A percentile compares a stretch with the other conserved stretches of the same genome.
These are phyloP conservation scores for Coemansia guatemalensis DNA, from an alignment of 192 early-diverging fungal genomes.

Conservation along the genomic window DNA sequence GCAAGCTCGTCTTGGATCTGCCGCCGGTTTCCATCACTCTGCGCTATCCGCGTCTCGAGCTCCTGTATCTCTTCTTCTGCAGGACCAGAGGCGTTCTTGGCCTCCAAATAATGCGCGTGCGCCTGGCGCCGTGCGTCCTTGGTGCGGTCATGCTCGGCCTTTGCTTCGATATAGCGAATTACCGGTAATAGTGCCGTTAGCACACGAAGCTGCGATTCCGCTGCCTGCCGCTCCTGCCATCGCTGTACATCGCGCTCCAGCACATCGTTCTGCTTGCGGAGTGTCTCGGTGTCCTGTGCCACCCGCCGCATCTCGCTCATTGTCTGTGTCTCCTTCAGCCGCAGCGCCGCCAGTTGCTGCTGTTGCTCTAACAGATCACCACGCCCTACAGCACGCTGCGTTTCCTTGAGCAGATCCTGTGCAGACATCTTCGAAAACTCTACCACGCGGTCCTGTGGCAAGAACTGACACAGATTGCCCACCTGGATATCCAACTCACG, in stretches of 20 bases:
- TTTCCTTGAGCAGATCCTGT: constrained; percentile 74
- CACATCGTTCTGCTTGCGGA: constrained; percentile 67
- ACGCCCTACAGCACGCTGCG: constrained; percentile 80
- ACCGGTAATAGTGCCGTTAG: constrained; percentile 63
- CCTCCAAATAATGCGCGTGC: constrained; percentile 38
- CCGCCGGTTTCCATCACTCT: constrained; percentile 14
- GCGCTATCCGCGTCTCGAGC: constrained; percentile 28
- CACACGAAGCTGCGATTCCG: constrained; percentile 61
- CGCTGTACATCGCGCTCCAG: constrained; percentile 76
- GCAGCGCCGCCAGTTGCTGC: constrained; percentile 60
- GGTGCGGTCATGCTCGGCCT: constrained; percentile 55
- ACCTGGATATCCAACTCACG: constrained; percentile 80
- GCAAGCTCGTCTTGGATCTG: constrained; percentile 12
- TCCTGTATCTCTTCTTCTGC: constrained; percentile 39
- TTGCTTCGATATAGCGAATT: constrained; percentile 61
- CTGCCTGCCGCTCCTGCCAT: constrained; percentile 69
- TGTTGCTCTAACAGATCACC: constrained; percentile 66
- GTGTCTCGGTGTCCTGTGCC: constrained; percentile 57
- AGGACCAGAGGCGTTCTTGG: constrained; percentile 21
- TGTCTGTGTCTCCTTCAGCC: constrained; percentile 56
- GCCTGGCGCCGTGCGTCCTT: constrained; percentile 45
- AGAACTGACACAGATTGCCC: constrained; percentile 95
- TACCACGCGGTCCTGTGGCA: constrained; percentile 93
- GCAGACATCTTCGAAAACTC: constrained; percentile 90
- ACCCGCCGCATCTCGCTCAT: constrained; percentile 54